phyloP scores from a whole-genome alignment of 345 rosid genomes.

The Draba incana region DNA sequence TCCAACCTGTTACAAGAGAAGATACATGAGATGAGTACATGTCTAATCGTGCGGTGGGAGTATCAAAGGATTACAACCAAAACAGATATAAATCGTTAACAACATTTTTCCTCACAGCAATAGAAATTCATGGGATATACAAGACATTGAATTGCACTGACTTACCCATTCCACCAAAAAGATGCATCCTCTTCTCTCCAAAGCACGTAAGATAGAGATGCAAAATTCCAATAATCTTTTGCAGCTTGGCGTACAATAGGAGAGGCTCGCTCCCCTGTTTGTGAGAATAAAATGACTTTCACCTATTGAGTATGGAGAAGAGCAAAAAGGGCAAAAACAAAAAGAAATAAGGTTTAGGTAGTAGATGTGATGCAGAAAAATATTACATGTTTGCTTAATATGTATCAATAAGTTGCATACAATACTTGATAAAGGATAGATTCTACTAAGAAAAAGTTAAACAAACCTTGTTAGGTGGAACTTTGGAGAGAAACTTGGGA shows the following conservation, averaged over 20 bases:
- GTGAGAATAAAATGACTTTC: conserved; percentile 87
- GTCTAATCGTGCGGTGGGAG: conserved; percentile 12
- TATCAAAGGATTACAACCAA: conserved; percentile 14
- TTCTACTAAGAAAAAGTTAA: background rate
- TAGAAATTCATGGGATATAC: conserved; percentile 7
- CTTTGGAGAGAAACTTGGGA: conserved; percentile 45
- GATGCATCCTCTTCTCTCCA: conserved; percentile 95
- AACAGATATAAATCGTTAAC: conserved; percentile 13
- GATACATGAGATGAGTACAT: conserved; percentile 35
- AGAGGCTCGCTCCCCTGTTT: conserved; percentile 91
- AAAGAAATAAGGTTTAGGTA: background rate
- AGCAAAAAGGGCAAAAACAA: conserved; percentile 12
- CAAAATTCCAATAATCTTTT: conserved; percentile 72
- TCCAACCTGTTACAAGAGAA: conserved; percentile 64
- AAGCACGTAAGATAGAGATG: conserved; percentile 73
- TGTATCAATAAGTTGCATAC: background rate
- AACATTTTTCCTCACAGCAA: conserved; percentile 3
- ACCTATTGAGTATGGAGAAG: conserved; percentile 54
- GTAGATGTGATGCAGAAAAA: conserved; percentile 20
- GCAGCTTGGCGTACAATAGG: conserved; percentile 80
- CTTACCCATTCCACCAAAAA: conserved; percentile 93
- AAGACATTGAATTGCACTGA: conserved; percentile 37
- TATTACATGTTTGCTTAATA: conserved; percentile 10
- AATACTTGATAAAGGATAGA: conserved; percentile 20
- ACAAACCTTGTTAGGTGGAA: conserved; percentile 63